Base-by-base conservation (phyloP, 306 rosid genomes). In the Cotoneaster glaucophyllus region DNA sequence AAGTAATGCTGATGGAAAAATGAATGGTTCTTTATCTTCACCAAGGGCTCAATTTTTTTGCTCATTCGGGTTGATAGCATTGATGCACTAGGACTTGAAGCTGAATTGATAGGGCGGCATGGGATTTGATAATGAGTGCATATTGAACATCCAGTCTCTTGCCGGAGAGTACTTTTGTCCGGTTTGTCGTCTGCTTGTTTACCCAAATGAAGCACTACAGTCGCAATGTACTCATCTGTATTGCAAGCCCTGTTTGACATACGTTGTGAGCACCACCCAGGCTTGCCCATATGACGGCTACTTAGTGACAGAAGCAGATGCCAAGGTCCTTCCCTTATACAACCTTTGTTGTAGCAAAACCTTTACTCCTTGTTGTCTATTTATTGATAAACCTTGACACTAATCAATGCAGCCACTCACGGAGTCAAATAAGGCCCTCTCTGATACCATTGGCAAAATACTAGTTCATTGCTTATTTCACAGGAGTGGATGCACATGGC, bases 151-250 rank as follows among this genome's bases (percentile, higher is more conserved):
- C 84, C 99, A 92, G 74, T 84, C 98, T 68, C 96, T 96, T 80
- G 98, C 97, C 7, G 99, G 99, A 63, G 98, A 96, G 86, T 96
- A 92, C 77, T 96, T 96, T 83, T 96, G 98, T 77, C 98, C 99
- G 0, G 98, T 96, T 53, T 96, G 99, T 83, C 96, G 98, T 21
- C 80, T 92, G 58, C 99, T 96, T 8, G 97, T 96, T 4, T 89
- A 90, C 86, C 98, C 99, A 26, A 87, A 84, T 44, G 98, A 96
- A 82, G 99, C 99, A 57, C 82, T 89, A 75, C 99, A 96, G 75
- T 89, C 99, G 8, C 99, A 90, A 79, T 96, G 98, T 69, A 92
- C 99, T 79, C 99, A 96, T 78, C 81, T 96, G 37, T 96, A 96
- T 84, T 96, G 99, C 82, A 96, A 96, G 80, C 97, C 97, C 11